Evolutionary conservation across 2,329 filamentous ascomycete genomes (phyloP).

Genomic region (Cadophora luteo-olivacea): DNA sequence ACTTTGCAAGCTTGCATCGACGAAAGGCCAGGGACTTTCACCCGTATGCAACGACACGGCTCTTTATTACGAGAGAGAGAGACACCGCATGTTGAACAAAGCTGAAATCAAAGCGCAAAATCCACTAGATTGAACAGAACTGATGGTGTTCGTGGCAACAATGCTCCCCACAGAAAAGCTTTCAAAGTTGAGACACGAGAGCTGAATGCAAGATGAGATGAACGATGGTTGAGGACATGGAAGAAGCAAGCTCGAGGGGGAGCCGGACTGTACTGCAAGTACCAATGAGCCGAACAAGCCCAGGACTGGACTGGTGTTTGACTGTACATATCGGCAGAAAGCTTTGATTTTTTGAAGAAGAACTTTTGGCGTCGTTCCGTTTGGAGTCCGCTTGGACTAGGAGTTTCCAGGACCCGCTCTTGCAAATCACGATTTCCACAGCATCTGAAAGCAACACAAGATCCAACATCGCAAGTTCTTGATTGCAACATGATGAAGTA

Average conservation of each 20-base stretch:
- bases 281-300: neutral
- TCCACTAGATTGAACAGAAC: neutral
- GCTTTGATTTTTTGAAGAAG: neutral
- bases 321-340: neutral
- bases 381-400: slow-evolving; percentile 8
- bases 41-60: neutral
- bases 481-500: neutral
- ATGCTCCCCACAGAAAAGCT: neutral
- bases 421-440: slow-evolving; percentile 10
- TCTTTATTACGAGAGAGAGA: slow-evolving; percentile 7
- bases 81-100: slow-evolving; percentile 4
- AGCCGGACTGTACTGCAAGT: neutral
- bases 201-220: neutral
- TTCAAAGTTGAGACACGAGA: neutral
- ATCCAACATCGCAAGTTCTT: neutral
- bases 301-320: neutral
- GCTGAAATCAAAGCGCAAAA: neutral
- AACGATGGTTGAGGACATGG: neutral
- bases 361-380: neutral
- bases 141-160: neutral
- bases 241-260: neutral
- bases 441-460: neutral
- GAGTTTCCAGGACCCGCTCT: slow-evolving; percentile 8
- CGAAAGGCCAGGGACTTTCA: neutral
- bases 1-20: slow-evolving; percentile 19